These are phyloP conservation scores for Pythium graminicola DNA, from an alignment of 352 stramenopile genomes.

Conservation along the genomic window DNA sequence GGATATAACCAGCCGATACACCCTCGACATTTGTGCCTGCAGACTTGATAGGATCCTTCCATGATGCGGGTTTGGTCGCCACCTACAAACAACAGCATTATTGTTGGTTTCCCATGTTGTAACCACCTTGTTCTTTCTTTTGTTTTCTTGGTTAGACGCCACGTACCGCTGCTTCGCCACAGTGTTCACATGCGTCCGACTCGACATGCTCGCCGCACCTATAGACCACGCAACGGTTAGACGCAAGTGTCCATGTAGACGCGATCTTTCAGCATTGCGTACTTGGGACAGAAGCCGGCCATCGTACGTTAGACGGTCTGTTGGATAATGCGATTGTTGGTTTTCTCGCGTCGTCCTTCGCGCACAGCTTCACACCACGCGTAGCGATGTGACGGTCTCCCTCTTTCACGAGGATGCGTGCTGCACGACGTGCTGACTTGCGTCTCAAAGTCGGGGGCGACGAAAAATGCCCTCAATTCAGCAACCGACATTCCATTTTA, in stretches of 20 bases:
- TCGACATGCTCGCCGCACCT: slow-evolving; percentile 61
- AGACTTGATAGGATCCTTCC: slow-evolving; percentile 43
- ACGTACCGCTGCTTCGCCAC: slow-evolving; percentile 52
- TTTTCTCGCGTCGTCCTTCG: not conserved
- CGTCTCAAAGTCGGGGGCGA: not conserved
- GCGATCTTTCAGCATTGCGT: not conserved
- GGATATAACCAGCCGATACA: slow-evolving; percentile 36
- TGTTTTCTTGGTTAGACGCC: not conserved
- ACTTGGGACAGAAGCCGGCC: slow-evolving; percentile 69
- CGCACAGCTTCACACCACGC: not conserved
- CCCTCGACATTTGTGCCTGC: slow-evolving; percentile 32
- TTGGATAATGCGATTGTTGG: not conserved
- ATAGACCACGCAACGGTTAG: not conserved
- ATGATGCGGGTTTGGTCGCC: slow-evolving; percentile 35
- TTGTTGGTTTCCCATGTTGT: not conserved
- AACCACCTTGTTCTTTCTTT: not conserved
- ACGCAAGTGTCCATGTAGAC: not conserved
- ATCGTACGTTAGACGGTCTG: slow-evolving; percentile 19
- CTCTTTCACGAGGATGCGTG: not conserved
- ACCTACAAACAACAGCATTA: too few species aligned
- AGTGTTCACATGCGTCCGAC: slow-evolving; percentile 43
- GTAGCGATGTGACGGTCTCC: slow-evolving; percentile 7
- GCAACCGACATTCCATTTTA: slow-evolving; percentile 1
- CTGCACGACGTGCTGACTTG: slow-evolving; percentile 25
- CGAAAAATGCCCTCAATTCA: slow-evolving; percentile 5